phyloP scores from a whole-genome alignment of 441 rosid species.

The Corymbia calophylla region DNA sequence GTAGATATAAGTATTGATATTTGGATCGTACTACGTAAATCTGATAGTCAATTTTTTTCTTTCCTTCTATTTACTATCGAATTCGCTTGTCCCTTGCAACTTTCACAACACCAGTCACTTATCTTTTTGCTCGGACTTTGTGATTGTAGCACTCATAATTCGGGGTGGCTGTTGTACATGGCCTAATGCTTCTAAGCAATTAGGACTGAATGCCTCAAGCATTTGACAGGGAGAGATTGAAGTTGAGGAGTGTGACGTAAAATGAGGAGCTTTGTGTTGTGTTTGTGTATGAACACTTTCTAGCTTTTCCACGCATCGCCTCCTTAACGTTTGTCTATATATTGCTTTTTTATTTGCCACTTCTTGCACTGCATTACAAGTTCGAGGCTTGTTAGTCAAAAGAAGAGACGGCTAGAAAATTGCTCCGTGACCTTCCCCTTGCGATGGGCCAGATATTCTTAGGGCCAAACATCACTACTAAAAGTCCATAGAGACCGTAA shows the following conservation, averaged over 20 bases:
- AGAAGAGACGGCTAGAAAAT: neutral
- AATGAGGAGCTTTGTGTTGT: neutral
- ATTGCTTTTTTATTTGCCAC: neutral
- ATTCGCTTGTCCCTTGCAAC: neutral
- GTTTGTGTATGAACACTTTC: neutral
- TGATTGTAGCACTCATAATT: neutral
- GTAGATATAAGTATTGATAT: too few species aligned
- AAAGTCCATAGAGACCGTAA: too few species aligned
- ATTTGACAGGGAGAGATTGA: neutral
- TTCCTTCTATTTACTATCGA: too few species aligned
- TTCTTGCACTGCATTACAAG: neutral
- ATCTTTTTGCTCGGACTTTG: neutral
- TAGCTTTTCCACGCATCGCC: neutral
- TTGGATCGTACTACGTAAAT: rapidly evolving
- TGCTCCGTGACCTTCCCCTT: neutral
- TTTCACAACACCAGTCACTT: neutral
- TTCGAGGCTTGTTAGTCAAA: neutral
- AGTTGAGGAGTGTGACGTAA: neutral
- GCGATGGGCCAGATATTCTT: too few species aligned
- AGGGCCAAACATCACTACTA: too few species aligned
- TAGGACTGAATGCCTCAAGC: neutral
- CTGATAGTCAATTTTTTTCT: too few species aligned
- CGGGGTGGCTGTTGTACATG: neutral
- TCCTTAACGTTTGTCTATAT: neutral
- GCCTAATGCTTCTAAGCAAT: neutral